Conservation (phyloP, 176 grass and related monocot genomes). For the Musa troglodytarum region DNA sequence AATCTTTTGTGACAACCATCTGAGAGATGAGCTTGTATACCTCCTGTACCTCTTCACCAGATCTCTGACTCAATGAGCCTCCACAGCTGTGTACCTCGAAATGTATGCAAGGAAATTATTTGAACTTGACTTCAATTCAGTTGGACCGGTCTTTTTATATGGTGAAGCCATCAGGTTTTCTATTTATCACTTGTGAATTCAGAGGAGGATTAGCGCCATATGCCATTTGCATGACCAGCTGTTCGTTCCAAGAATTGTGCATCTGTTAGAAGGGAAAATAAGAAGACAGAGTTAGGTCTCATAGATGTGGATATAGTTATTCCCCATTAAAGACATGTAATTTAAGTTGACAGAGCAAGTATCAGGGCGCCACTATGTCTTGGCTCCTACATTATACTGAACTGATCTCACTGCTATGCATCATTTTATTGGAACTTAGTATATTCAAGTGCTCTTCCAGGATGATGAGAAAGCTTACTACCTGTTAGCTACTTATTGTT, state of each 20-base stretch:
- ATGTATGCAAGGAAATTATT: background rate
- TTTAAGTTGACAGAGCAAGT: background rate
- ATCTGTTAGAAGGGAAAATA: background rate
- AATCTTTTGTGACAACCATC: background rate
- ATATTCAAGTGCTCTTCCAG: too few relatives aligned
- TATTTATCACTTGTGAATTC: background rate
- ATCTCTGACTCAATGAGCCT: background rate
- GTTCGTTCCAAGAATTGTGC: constrained; percentile 5
- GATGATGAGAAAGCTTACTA: too few relatives aligned
- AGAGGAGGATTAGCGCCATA: constrained; percentile 13
- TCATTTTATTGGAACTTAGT: too few relatives aligned
- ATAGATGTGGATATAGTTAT: background rate
- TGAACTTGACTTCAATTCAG: background rate
- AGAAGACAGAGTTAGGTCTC: background rate
- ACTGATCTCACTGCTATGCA: too few relatives aligned
- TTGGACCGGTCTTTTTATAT: background rate
- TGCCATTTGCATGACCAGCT: constrained; percentile 17
- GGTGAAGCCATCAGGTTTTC: constrained; percentile 5
- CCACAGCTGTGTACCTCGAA: background rate
- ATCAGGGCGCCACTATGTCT: too few relatives aligned
- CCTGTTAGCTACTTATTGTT: too few relatives aligned
- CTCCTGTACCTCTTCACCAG: background rate
- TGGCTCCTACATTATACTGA: too few relatives aligned
- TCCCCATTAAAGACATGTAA: background rate
- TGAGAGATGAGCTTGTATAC: background rate